Evolutionary conservation across 768 basidiomycete species (phyloP).

Genomic region (Multifurca ochricompacta): DNA sequence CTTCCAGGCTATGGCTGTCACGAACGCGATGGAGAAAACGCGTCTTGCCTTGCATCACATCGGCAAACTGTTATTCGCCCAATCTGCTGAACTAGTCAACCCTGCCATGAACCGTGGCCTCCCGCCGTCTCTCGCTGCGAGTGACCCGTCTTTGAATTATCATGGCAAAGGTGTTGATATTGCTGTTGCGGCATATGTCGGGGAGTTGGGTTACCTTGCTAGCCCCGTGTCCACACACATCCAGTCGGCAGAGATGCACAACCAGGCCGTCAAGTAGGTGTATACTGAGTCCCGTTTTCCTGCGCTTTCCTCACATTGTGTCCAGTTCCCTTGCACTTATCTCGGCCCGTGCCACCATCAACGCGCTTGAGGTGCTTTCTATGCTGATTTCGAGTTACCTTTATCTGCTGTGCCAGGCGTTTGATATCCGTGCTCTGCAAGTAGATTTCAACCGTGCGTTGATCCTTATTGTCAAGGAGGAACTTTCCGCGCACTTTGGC

Average conservation of each 20-base stretch:
- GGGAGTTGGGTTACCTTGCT: constrained; percentile 76
- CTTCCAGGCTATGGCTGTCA: constrained; percentile 83
- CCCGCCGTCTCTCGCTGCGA: constrained; percentile 71
- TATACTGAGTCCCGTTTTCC: neutral
- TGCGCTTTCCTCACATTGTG: constrained; percentile 14
- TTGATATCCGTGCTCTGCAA: constrained; percentile 75
- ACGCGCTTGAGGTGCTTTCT: constrained; percentile 70
- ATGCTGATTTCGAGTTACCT: constrained; percentile 69
- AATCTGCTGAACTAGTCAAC: constrained; percentile 65
- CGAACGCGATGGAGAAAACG: constrained; percentile 84
- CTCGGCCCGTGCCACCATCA: constrained; percentile 72
- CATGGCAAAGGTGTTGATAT: constrained; percentile 84
- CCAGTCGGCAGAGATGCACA: constrained; percentile 88
- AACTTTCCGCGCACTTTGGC: constrained; percentile 41
- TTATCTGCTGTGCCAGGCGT: constrained; percentile 75
- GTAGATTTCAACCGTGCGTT: constrained; percentile 50
- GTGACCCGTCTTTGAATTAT: constrained; percentile 75
- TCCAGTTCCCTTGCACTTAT: constrained; percentile 74
- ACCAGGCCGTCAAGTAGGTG: constrained; percentile 82
- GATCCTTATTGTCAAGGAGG: constrained; percentile 39
- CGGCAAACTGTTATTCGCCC: constrained; percentile 45
- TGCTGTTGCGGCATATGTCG: constrained; percentile 70
- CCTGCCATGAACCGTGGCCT: constrained; percentile 80
- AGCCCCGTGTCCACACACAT: constrained; percentile 80
- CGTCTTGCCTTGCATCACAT: constrained; percentile 48